A percentile compares a stretch with the other conserved stretches of the same genome.
Conservation (phyloP, 805 yeast species). For the Yarrowia sp. region DNA sequence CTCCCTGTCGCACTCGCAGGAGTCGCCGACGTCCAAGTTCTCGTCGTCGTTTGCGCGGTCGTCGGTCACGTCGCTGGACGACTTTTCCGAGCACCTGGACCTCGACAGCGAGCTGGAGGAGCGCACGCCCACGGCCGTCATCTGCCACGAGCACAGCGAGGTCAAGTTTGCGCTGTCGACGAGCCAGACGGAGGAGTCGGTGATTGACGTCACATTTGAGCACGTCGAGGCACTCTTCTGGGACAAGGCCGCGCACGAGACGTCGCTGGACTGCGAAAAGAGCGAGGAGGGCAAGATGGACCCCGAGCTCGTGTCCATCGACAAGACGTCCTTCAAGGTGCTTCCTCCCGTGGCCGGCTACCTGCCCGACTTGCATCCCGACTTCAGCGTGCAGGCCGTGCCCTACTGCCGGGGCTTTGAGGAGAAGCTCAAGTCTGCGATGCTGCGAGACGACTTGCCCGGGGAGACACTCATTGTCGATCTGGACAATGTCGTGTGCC, state of each 20-base stretch:
- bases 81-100: conserved; percentile 23
- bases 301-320: conserved; percentile 7
- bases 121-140: conserved; percentile 33
- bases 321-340: conserved; percentile 37
- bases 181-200: conserved; percentile 7
- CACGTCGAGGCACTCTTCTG: conserved; percentile 34
- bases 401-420: conserved; percentile 43
- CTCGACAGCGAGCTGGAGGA: conserved; percentile 29
- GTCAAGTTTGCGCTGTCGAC: conserved; percentile 3
- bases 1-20: conserved; percentile 22
- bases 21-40: conserved; percentile 34
- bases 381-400: conserved; percentile 44
- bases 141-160: conserved; percentile 4
- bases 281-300: conserved; percentile 1
- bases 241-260: conserved; percentile 7
- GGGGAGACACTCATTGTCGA: conserved; percentile 35
- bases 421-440: conserved; percentile 43
- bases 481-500: conserved; percentile 33
- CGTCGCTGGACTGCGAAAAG: neutral
- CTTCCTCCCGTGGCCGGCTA: conserved; percentile 45
- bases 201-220: conserved; percentile 15
- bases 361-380: conserved; percentile 45
- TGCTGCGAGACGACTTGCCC: conserved; percentile 42
- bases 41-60: conserved; percentile 35
- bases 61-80: conserved; percentile 34